Percentiles rank a stretch among this genome's conserved stretches.
Conservation (phyloP, 192 early-diverging fungal species). For the Ramicandelaber brevisporus region DNA sequence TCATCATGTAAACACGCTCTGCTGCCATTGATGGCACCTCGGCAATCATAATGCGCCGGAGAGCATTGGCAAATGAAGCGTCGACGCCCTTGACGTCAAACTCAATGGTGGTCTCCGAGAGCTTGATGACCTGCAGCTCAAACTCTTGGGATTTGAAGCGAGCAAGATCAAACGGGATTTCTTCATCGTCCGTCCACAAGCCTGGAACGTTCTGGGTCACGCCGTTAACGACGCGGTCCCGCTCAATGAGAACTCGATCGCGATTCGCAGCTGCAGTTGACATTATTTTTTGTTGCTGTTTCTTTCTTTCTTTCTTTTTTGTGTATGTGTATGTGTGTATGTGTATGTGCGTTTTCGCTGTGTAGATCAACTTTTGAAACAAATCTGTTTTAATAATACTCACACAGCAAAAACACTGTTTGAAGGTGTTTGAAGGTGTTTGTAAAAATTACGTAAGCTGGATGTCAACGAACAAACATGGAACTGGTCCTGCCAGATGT, state of each 20-base stretch:
- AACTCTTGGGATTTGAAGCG: conserved; percentile 9
- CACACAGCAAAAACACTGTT: neutral
- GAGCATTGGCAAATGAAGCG: conserved; percentile 80
- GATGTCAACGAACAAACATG: neutral
- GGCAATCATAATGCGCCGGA: conserved; percentile 77
- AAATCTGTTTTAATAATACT: neutral
- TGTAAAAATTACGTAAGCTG: conserved; percentile 1
- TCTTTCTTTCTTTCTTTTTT: neutral
- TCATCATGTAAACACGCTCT: conserved; percentile 71
- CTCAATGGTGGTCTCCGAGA: conserved; percentile 44
- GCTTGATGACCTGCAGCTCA: conserved; percentile 11
- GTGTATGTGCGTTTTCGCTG: too few relatives aligned
- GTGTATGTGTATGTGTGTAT: neutral
- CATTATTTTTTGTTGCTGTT: neutral
- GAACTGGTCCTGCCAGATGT: neutral
- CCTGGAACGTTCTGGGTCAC: neutral
- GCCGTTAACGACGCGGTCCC: conserved; percentile 17
- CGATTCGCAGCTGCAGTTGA: conserved; percentile 5
- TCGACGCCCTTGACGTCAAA: conserved; percentile 90
- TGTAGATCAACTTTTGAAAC: too few relatives aligned
- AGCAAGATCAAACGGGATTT: conserved; percentile 7
- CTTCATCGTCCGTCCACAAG: conserved; percentile 2
- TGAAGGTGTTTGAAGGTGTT: neutral
- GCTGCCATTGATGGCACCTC: conserved; percentile 97
- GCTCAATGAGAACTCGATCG: conserved; percentile 16